Evolutionary conservation across 1,284 basidiomycete species (phyloP).

Genomic region (Lignosus rhinocerotis): DNA sequence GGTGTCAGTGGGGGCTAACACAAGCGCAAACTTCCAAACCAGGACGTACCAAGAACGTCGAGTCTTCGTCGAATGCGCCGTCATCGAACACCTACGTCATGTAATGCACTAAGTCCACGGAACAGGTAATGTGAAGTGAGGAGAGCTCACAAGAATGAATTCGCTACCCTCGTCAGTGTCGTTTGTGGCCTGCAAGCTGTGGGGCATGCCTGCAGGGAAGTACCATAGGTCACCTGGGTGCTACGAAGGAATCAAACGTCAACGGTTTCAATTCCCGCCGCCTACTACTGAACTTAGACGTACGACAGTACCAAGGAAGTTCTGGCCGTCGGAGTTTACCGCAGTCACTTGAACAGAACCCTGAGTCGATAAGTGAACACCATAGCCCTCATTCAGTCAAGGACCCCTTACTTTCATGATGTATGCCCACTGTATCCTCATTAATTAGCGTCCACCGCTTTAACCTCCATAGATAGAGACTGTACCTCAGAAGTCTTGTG

Average conservation of each 20-base stretch:
- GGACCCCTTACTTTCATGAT: conserved; percentile 48
- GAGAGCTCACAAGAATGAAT: conserved; percentile 59
- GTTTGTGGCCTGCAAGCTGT: conserved; percentile 58
- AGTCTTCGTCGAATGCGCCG: conserved; percentile 67
- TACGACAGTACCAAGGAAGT: conserved; percentile 56
- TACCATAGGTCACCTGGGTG: conserved; percentile 52
- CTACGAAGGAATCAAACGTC: conserved; percentile 17
- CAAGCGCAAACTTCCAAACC: conserved; percentile 1
- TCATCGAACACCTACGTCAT: conserved; percentile 56
- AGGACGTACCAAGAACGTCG: conserved; percentile 58
- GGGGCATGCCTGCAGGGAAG: conserved; percentile 66
- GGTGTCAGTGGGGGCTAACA: conserved; percentile 3
- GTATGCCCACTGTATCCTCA: conserved; percentile 56
- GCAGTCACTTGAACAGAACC: conserved; percentile 64
- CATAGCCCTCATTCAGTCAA: neutral
- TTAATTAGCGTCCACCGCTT: conserved; percentile 5
- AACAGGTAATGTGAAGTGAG: neutral
- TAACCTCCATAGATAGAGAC: neutral
- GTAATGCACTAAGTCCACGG: neutral
- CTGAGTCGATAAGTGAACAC: conserved; percentile 32
- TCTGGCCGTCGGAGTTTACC: conserved; percentile 61
- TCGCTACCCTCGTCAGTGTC: conserved; percentile 60
- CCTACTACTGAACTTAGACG: neutral
- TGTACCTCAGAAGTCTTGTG: conserved; percentile 64
- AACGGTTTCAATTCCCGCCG: neutral